Evolutionary conservation across 768 basidiomycete genomes (phyloP).

Genomic region (Tulasnella sp.): DNA sequence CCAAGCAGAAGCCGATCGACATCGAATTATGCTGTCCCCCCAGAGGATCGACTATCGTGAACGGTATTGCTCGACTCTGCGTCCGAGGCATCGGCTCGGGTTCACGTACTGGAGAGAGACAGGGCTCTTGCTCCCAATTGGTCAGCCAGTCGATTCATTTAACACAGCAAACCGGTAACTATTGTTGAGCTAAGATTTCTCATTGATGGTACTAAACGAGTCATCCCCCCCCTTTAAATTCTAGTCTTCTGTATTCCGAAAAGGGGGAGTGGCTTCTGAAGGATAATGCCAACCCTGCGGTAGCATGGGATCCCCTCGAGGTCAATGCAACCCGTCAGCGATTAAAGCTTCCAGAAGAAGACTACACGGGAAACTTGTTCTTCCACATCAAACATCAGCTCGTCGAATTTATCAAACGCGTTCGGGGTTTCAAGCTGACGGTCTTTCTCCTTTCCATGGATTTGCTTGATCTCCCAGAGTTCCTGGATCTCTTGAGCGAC

Average conservation of each 20-base stretch:
- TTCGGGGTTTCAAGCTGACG: slow-evolving; percentile 32
- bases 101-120: slow-evolving; percentile 35
- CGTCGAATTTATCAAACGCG: slow-evolving; percentile 32
- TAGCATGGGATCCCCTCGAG: slow-evolving; percentile 42
- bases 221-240: too few relatives aligned
- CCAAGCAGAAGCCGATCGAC: not conserved
- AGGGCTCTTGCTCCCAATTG: slow-evolving; percentile 46
- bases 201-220: not conserved
- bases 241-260: slow-evolving; percentile 25
- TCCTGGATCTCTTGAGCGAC: slow-evolving; percentile 28
- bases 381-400: slow-evolving; percentile 32
- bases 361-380: slow-evolving; percentile 40
- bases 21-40: slow-evolving; percentile 30
- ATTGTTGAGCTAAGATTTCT: not conserved
- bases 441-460: slow-evolving; percentile 36
- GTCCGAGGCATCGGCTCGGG: slow-evolving; percentile 42
- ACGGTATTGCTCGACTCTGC: slow-evolving; percentile 35
- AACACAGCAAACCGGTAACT: slow-evolving; percentile 32
- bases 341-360: slow-evolving; percentile 36
- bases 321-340: slow-evolving; percentile 36
- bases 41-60: slow-evolving; percentile 39
- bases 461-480: slow-evolving; percentile 32
- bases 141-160: slow-evolving; percentile 37
- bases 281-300: slow-evolving; percentile 40
- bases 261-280: slow-evolving; percentile 41